Conservation (phyloP, 139 green algal genomes). For the Chlorella sp. region DNA sequence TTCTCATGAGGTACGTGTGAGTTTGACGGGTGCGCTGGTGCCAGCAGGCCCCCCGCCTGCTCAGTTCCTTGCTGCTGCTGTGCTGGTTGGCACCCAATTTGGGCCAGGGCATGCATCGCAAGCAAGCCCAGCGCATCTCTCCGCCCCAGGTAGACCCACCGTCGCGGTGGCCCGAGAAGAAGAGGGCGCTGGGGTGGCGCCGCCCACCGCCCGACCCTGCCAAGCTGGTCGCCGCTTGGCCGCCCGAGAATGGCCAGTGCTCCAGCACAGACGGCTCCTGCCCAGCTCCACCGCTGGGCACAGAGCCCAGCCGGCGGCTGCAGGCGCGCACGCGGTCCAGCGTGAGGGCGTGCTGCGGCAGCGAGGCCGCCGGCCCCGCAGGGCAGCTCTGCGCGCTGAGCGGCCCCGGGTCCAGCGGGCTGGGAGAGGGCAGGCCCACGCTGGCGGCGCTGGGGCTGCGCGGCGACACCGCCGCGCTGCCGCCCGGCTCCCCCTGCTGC, state of each 20-base stretch:
- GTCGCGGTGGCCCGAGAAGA: constrained; percentile 60
- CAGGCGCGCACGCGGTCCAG: constrained; percentile 19
- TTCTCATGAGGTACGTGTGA: too few species aligned
- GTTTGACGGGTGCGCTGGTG: too few species aligned
- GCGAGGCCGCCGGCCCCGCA: background rate
- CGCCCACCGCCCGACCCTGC: background rate
- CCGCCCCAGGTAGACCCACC: background rate
- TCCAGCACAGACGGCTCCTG: background rate
- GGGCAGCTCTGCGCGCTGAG: background rate
- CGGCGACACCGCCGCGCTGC: background rate
- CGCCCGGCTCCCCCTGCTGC: background rate
- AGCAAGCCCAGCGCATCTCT: too few species aligned
- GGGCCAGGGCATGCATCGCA: too few species aligned
- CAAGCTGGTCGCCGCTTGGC: constrained; percentile 19
- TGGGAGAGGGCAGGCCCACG: background rate
- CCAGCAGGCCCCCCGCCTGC: too few species aligned
- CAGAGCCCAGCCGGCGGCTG: background rate
- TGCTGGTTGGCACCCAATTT: too few species aligned
- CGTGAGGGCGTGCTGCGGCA: constrained; percentile 29
- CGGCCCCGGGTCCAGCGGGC: too few species aligned
- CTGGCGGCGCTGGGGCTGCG: background rate
- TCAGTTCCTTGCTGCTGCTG: too few species aligned
- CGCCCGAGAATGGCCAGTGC: constrained; percentile 48
- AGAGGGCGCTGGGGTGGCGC: constrained; percentile 41
- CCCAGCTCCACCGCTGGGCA: background rate